A percentile compares a stretch with the other conserved stretches of the same genome.
phyloP scores from a whole-genome alignment of 2,329 filamentous ascomycete species.

The Phialophora expanda region DNA sequence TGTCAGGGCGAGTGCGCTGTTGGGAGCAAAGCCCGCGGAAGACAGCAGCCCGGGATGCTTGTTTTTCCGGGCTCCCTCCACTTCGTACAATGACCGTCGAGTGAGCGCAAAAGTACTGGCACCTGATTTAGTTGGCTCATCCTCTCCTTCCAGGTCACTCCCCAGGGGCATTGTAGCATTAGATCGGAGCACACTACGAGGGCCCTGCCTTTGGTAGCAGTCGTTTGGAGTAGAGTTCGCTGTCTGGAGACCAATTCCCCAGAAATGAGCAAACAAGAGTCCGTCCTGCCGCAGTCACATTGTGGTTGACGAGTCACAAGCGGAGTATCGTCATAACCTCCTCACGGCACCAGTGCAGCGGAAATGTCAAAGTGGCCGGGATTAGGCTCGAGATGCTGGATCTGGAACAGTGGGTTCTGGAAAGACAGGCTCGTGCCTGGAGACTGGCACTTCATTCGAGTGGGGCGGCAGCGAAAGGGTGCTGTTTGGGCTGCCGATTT shows the following conservation, averaged over 20 bases:
- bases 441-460: slow-evolving; percentile 8
- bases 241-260: slow-evolving; percentile 10
- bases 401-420: slow-evolving; percentile 25
- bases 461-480: slow-evolving; percentile 1
- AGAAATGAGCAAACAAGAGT: slow-evolving; percentile 5
- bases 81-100: neutral
- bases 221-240: slow-evolving; percentile 13
- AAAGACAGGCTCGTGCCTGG: slow-evolving; percentile 6
- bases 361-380: slow-evolving; percentile 9
- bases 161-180: neutral
- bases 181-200: neutral
- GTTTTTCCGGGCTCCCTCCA: neutral
- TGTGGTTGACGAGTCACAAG: neutral
- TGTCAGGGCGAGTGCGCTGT: no score
- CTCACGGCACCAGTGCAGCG: neutral
- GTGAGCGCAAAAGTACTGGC: slow-evolving; percentile 12
- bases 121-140: slow-evolving; percentile 5
- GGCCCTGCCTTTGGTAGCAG: slow-evolving; percentile 7
- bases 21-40: neutral
- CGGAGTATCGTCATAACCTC: neutral
- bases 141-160: neutral
- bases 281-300: slow-evolving; percentile 11
- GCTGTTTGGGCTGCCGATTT: slow-evolving; percentile 18
- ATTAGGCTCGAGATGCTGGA: slow-evolving; percentile 35
- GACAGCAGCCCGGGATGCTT: neutral